phyloP scores from a whole-genome alignment of 1,139 yeast species.

The Pichia sp. region DNA sequence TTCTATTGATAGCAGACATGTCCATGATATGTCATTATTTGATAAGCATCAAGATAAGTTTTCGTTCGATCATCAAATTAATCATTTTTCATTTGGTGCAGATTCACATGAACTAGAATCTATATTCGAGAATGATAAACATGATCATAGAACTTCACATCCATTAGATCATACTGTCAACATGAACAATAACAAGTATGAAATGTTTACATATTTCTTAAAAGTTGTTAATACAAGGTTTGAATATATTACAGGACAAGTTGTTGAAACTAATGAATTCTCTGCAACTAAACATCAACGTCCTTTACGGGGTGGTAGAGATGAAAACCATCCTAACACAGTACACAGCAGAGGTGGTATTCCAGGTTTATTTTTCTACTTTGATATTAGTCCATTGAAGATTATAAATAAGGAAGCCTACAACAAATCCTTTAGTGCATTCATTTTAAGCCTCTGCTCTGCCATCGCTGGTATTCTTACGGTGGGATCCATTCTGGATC shows the following conservation, averaged over 20 bases:
- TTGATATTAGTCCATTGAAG: slow-evolving; percentile 90
- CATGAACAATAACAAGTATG: slow-evolving; percentile 45
- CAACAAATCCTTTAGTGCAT: slow-evolving; percentile 77
- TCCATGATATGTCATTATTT: slow-evolving; percentile 79
- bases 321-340: slow-evolving; percentile 85
- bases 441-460: slow-evolving; percentile 76
- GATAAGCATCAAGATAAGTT: slow-evolving; percentile 46
- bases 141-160: slow-evolving; percentile 42
- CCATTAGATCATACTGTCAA: slow-evolving; percentile 62
- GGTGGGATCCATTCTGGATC: slow-evolving; percentile 82
- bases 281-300: slow-evolving; percentile 88
- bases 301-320: slow-evolving; percentile 79
- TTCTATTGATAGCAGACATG: slow-evolving; percentile 52
- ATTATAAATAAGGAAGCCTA: slow-evolving; percentile 80
- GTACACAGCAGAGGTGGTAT: slow-evolving; percentile 80
- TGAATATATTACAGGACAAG: slow-evolving; percentile 50
- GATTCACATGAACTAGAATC: slow-evolving; percentile 34
- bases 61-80: slow-evolving; percentile 66
- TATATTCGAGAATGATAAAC: slow-evolving; percentile 18
- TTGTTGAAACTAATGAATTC: slow-evolving; percentile 83
- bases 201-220: slow-evolving; percentile 68
- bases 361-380: slow-evolving; percentile 82
- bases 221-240: slow-evolving; percentile 89
- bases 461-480: slow-evolving; percentile 92
- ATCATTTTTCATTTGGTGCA: slow-evolving; percentile 81